phyloP scores from a whole-genome alignment of 352 stramenopile species.

The Albugo candida region DNA sequence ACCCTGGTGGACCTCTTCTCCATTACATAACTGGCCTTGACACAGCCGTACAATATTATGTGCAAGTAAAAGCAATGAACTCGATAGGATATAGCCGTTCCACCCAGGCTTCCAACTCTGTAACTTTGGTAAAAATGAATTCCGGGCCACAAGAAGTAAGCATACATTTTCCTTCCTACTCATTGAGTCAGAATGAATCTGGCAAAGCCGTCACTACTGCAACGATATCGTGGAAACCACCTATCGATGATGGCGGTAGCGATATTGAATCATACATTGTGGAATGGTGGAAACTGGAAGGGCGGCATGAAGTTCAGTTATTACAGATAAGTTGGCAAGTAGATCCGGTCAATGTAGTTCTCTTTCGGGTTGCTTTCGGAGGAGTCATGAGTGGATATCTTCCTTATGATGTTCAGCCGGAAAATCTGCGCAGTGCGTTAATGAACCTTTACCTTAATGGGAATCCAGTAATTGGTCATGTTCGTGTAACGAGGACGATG shows the following conservation, averaged over 20 bases:
- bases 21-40: constrained; percentile 54
- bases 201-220: constrained; percentile 7
- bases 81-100: constrained; percentile 40
- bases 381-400: constrained; percentile 41
- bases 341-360: constrained; percentile 16
- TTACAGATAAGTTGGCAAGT: constrained; percentile 72
- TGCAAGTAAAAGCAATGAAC: constrained; percentile 66
- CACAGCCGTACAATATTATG: constrained; percentile 64
- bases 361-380: constrained; percentile 65
- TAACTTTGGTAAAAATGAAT: constrained; percentile 30
- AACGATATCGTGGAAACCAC: constrained; percentile 55
- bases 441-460: constrained; percentile 59
- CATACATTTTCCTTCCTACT: constrained; percentile 4
- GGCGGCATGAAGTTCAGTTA: constrained; percentile 52
- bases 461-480: constrained; percentile 14
- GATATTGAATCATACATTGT: constrained; percentile 57
- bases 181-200: no score
- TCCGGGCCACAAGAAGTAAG: constrained; percentile 32
- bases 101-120: constrained; percentile 29
- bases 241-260: constrained; percentile 30
- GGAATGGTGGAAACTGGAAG: constrained; percentile 51
- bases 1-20: constrained; percentile 30
- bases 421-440: constrained; percentile 66
- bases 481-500: constrained; percentile 34
- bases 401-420: constrained; percentile 45